Conservation (phyloP, 768 basidiomycete genomes). For the Leucocoprinus birnbaumii region DNA sequence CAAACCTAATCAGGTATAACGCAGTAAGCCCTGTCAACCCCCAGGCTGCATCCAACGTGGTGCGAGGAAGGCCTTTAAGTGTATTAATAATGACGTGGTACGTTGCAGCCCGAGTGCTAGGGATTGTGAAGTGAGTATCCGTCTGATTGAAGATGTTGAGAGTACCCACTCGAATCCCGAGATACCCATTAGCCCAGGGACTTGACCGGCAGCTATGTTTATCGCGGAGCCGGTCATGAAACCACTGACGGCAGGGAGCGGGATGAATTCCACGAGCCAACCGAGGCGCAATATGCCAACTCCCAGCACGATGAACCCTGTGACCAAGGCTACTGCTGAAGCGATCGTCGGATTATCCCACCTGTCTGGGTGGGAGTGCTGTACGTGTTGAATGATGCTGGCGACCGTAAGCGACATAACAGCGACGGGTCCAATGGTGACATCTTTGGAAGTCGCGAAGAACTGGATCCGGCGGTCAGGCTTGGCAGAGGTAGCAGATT, state of each 20-base stretch:
- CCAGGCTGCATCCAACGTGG: constrained; percentile 84
- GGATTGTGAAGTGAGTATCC: background rate
- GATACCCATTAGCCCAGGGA: constrained; percentile 88
- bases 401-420: constrained; percentile 93
- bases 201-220: constrained; percentile 84
- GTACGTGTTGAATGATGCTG: constrained; percentile 71
- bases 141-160: background rate
- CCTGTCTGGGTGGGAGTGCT: constrained; percentile 46
- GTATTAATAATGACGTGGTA: constrained; percentile 92
- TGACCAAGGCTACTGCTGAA: constrained; percentile 78
- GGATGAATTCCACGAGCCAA: constrained; percentile 95
- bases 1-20: constrained; percentile 67
- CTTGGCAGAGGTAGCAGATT: background rate
- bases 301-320: constrained; percentile 87
- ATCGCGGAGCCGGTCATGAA: constrained; percentile 99
- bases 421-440: constrained; percentile 98
- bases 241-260: constrained; percentile 77
- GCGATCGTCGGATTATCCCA: constrained; percentile 79
- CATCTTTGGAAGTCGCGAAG: constrained; percentile 97
- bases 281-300: constrained; percentile 89
- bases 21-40: constrained; percentile 73
- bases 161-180: constrained; percentile 76
- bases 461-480: constrained; percentile 41
- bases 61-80: constrained; percentile 73
- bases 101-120: constrained; percentile 79